Evolutionary conservation across 257 asterid species (phyloP), one percentile per base, ranked within the genome.

Genomic region (Parsonsia alboflavescens): DNA sequence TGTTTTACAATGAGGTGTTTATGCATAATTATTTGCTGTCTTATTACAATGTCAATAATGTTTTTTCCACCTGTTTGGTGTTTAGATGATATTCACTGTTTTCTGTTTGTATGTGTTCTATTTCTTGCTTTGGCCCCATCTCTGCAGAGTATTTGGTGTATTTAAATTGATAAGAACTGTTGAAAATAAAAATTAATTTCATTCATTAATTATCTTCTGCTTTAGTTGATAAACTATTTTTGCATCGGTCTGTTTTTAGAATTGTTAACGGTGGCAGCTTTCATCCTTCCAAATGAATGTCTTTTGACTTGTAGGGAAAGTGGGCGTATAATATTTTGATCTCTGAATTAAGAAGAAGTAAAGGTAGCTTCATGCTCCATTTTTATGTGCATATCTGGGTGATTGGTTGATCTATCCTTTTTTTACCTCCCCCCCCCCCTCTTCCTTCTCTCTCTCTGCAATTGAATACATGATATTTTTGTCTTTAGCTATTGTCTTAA

Each of bases 311-410:
- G 97, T 91, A 94, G 97, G 97, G 86, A 85, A 85, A 76, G 68
- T 90, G 90, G 94, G 92, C 92, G 95, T 90, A 78, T 87, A 84
- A 97, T 90, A 80, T 88, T 82, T 84, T 89, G 97, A 90, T 88
- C 91, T 87, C 97, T 84, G 56, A 70, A 70, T 70, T 70, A 70
- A 70, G 73, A 70, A 70, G 73, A 70, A 48, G 61, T 70, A 70
- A 70, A 70, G 73, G 74, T 70, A 70, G 74, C 74, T 70, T 52
- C 74, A 76, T 83, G 91, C 83, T 90, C 86, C 84, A 75, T 72
- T 62, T 52, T 78, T 77, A 78, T 62, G 67, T 54, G 52, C 21
- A 53, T 57, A 63, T 62, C 78, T 50, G 71, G 72, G 48, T 58
- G 7, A 62, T 68, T 66, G 71, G 71, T 30, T 59, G 24, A 50